Evolutionary conservation across 768 basidiomycete species (phyloP), one percentile per base, ranked within the genome.

Genomic region (Udeniomyces megalosporus): DNA sequence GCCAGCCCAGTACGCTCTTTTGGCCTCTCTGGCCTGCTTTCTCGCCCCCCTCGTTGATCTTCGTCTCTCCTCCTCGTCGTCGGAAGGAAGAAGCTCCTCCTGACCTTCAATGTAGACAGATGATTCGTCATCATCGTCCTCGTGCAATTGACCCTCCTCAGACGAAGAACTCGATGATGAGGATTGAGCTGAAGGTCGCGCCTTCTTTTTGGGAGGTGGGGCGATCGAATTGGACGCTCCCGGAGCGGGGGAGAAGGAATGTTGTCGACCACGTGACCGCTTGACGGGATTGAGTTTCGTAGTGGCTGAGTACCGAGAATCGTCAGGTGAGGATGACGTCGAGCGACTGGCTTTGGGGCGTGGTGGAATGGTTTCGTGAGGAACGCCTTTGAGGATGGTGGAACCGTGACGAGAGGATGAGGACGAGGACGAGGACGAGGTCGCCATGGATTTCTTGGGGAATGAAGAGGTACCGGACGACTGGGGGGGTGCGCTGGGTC

Each of bases 91-190:
- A 14, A 63, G 48, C 42, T 63, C 62, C n/a, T 58, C 62, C 31
- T 63, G 55, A 5, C 62, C 62, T 12, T 58, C 62, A 24, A 58
- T 45, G 45, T 65, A 54, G 15, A 38, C 22, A 46, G 54, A 62
- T 7, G 49, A 46, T n/a, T n/a, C 54, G 10, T 34, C 54, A 20
- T 52, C 26, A n/a, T 54, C 53, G 28, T 54, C 53, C 6, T 62
- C 61, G 22, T 38, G 8, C 24, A 64, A 48, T 29, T 65, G 38
- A 22, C 63, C 63, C 24, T 65, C 63, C 45, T 65, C 58, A 5
- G 32, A 46, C 0, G 63, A 59, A 11, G 62, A 64, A 8, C 38
- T 32, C 31, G 35, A n/a, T 26, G 44, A 29, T 14, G 35, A 29
- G 51, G 24, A 35, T 26, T 6, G 42, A 42, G 1, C 10, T 17